Base-by-base conservation (phyloP, 164 flowering plant species). In the Platanus orientalis region DNA sequence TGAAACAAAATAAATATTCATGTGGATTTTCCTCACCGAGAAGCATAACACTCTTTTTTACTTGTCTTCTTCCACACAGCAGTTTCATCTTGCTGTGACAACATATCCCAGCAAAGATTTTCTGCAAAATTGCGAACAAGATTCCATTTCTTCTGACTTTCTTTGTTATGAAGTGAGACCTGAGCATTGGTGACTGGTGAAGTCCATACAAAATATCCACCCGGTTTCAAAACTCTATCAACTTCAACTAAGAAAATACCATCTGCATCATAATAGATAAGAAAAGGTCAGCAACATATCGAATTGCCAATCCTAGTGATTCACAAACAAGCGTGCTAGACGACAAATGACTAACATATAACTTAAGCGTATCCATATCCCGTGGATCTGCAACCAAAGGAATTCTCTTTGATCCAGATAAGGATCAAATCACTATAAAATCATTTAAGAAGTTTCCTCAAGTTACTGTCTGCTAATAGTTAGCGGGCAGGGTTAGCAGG, bases 181-280 rank as follows among this genome's bases (percentile, higher is more conserved):
- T 75, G 89, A 57, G 82, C 69, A 75, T 84, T 89, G 40, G 89
- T 85, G 21, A 89, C 56, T 10, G 92, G 94, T 65, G 96, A 90
- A 66, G 97, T 95, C 99, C 97, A 95, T 56, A 92, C 99, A 76
- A n/a, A n/a, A n/a, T n/a, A n/a, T n/a, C n/a, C n/a, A n/a, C n/a
- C n/a, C n/a, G n/a, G n/a, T n/a, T n/a, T 82, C 92, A 97, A 69
- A 89, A 65, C 68, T n/a, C n/a, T n/a, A n/a, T n/a, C n/a, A n/a
- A n/a, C n/a, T n/a, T n/a, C n/a, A n/a, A n/a, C n/a, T n/a, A 95
- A 72, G 78, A 75, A 71, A 50, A 77, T 76, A 24, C 99, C 99
- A 74, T 86, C 97, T 94, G 92, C 64, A 75, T 40, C 61, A 67
- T 55, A 60, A 51, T n/a, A n/a, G n/a, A n/a, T n/a, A n/a, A n/a